Evolutionary conservation across 1,139 yeast species (phyloP).

Genomic region (Kodamaea anthophila): DNA sequence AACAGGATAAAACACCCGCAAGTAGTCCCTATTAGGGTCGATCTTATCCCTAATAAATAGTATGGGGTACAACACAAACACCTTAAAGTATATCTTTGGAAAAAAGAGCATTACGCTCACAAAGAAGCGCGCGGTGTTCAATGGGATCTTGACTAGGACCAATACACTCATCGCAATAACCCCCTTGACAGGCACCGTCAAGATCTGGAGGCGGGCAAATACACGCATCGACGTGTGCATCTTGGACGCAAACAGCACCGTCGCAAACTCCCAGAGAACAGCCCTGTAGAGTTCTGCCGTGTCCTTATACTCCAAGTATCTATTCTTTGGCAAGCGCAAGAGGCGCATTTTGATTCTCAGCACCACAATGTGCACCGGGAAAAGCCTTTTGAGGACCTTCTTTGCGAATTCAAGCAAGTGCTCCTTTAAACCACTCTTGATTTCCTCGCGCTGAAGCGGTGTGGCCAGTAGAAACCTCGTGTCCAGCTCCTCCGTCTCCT

Average conservation of each 20-base stretch:
- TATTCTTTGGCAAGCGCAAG: slow-evolving; percentile 5
- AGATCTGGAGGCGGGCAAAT: slow-evolving; percentile 4
- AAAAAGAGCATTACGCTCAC: slow-evolving; percentile 14
- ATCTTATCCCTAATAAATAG: slow-evolving; percentile 5
- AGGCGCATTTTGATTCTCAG: slow-evolving; percentile 7
- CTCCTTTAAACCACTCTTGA: too few species aligned
- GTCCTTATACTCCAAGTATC: slow-evolving; percentile 3
- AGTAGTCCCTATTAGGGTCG: slow-evolving; percentile 4
- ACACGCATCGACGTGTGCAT: slow-evolving; percentile 5
- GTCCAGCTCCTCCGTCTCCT: too few species aligned
- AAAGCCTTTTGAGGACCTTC: not conserved
- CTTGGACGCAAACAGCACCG: slow-evolving; percentile 11
- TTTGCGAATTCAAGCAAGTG: slow-evolving; percentile 1
- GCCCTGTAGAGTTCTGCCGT: slow-evolving; percentile 10
- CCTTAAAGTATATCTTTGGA: slow-evolving; percentile 15
- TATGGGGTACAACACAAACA: slow-evolving; percentile 14
- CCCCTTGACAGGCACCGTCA: slow-evolving; percentile 8
- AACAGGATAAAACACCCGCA: slow-evolving; percentile 4
- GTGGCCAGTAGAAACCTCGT: too few species aligned
- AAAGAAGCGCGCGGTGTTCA: slow-evolving; percentile 12
- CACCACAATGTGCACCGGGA: too few species aligned
- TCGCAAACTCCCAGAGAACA: slow-evolving; percentile 15
- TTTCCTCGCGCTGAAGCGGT: too few species aligned
- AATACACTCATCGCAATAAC: slow-evolving; percentile 9
- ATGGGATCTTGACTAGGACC: slow-evolving; percentile 14